phyloP scores from a whole-genome alignment of 345 rosid species.

The Gossypium arboreum region DNA sequence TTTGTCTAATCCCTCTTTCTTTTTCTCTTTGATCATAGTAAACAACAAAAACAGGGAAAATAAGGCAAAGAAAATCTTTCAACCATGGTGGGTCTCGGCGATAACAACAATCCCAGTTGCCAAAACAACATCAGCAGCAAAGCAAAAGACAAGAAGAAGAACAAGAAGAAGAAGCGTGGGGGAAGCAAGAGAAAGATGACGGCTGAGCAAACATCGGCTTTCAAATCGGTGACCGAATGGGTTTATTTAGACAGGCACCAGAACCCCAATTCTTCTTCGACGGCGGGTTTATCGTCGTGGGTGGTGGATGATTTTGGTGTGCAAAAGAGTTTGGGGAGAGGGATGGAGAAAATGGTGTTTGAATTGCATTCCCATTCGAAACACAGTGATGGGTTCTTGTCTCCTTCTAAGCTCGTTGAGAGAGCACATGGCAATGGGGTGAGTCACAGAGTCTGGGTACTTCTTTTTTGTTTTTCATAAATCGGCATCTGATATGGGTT shows the following conservation, averaged over 20 bases:
- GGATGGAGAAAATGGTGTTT: slow-evolving; percentile 49
- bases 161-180: slow-evolving; percentile 75
- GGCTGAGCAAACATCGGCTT: slow-evolving; percentile 61
- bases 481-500: background rate
- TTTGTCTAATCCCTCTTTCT: background rate
- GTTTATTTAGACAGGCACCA: slow-evolving; percentile 31
- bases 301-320: slow-evolving; percentile 58
- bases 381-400: slow-evolving; percentile 84
- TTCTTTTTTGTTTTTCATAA: background rate
- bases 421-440: slow-evolving; percentile 89
- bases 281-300: slow-evolving; percentile 29
- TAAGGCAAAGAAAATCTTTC: background rate
- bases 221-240: slow-evolving; percentile 72
- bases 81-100: slow-evolving; percentile 23
- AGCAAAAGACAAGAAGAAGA: slow-evolving; percentile 47
- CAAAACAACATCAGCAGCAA: slow-evolving; percentile 12
- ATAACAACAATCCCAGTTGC: background rate
- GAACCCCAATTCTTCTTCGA: slow-evolving; percentile 22
- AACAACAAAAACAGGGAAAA: background rate
- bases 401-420: slow-evolving; percentile 89
- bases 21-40: background rate
- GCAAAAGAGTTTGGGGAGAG: slow-evolving; percentile 32
- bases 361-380: slow-evolving; percentile 93
- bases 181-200: slow-evolving; percentile 72
- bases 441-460: slow-evolving; percentile 18